A percentile compares a stretch with the other conserved stretches of the same genome.
phyloP scores from a whole-genome alignment of 768 basidiomycete species.

The Pleurotus djamor region DNA sequence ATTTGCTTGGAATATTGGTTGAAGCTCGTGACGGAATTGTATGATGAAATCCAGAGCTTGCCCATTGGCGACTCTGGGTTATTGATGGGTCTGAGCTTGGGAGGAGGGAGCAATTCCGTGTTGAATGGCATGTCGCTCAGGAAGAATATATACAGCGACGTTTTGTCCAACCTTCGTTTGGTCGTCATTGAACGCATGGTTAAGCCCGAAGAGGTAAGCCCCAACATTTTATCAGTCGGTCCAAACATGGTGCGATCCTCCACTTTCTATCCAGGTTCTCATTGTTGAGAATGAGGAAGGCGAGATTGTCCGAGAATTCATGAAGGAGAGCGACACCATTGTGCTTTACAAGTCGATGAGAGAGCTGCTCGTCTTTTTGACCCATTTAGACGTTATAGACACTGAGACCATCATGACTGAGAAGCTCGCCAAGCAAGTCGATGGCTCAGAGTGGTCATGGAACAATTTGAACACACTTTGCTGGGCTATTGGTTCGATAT shows the following conservation, averaged over 20 bases:
- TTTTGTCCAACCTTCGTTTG: constrained; percentile 88
- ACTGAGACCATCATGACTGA: constrained; percentile 98
- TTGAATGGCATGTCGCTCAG: constrained; percentile 77
- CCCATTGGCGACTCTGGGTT: constrained; percentile 85
- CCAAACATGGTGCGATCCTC: constrained; percentile 5
- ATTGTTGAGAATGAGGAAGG: constrained; percentile 99
- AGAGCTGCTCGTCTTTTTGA: constrained; percentile 95
- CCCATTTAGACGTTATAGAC: constrained; percentile 93
- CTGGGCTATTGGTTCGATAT: constrained; percentile 99
- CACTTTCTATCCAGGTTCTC: constrained; percentile 61
- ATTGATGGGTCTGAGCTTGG: constrained; percentile 87
- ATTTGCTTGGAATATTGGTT: constrained; percentile 98
- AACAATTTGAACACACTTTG: constrained; percentile 98
- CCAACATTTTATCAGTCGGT: not conserved
- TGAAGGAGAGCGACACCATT: constrained; percentile 98
- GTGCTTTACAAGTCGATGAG: constrained; percentile 99
- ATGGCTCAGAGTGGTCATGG: constrained; percentile 99
- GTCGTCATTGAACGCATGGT: constrained; percentile 99
- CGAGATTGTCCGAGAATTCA: constrained; percentile 98
- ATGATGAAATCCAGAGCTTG: constrained; percentile 93
- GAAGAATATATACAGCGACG: constrained; percentile 95
- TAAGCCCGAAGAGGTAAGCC: constrained; percentile 92
- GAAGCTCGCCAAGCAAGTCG: constrained; percentile 96
- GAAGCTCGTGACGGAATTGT: constrained; percentile 93
- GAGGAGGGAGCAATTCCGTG: constrained; percentile 64